A percentile compares a stretch with the other conserved stretches of the same genome.
Evolutionary conservation across 73 alveolate species (phyloP).

Genomic region (Uronychia setigera): DNA sequence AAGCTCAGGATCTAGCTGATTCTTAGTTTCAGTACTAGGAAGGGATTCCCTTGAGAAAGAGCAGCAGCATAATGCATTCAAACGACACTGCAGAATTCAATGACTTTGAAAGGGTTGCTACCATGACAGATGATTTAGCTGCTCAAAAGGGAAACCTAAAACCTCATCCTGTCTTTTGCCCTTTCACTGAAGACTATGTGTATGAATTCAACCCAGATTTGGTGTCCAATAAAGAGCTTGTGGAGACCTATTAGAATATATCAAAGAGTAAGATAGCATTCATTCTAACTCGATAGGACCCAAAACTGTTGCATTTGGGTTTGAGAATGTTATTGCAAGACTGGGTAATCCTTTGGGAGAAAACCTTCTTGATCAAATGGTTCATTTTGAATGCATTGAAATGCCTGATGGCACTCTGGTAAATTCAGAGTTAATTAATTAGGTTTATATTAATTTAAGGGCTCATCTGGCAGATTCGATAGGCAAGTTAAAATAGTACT

Average conservation of each 20-base stretch:
- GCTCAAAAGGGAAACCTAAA: neutral
- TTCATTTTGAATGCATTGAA: neutral
- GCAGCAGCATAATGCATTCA: neutral
- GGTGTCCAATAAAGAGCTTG: neutral
- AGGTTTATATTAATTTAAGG: neutral
- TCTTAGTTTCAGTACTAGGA: neutral
- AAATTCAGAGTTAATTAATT: too few relatives aligned
- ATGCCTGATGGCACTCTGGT: neutral
- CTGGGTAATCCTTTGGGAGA: neutral
- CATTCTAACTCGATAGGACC: slow-evolving; percentile 2
- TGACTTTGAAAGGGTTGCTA: neutral
- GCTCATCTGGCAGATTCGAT: neutral
- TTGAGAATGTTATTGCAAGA: neutral
- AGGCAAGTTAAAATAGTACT: neutral
- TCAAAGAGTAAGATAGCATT: neutral
- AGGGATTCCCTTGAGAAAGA: neutral
- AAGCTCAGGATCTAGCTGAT: neutral
- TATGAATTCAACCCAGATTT: neutral
- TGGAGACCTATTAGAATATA: neutral
- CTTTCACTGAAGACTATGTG: neutral
- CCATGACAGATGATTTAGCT: neutral
- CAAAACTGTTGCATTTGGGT: neutral
- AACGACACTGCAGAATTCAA: neutral
- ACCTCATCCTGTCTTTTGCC: neutral
- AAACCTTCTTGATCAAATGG: neutral